Evolutionary conservation across 1,284 basidiomycete genomes (phyloP).

Genomic region (Rhodotorula sp.): DNA sequence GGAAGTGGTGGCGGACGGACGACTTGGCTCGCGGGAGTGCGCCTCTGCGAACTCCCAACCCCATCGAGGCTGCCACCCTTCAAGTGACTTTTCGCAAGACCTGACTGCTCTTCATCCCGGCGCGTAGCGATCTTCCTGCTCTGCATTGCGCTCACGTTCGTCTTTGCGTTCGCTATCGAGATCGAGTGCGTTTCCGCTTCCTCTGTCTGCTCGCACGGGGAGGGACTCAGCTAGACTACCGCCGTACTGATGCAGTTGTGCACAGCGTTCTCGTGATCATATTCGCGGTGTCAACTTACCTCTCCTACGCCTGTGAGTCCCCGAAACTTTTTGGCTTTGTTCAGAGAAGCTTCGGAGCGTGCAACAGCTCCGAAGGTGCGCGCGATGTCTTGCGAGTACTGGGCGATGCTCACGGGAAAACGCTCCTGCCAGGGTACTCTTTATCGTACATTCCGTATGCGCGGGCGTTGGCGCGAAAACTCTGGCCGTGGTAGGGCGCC

Average conservation of each 20-base stretch:
- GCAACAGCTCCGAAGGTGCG: too few species aligned
- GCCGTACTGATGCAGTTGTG: too few species aligned
- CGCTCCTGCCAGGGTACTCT: slow-evolving; percentile 21
- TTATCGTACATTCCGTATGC: slow-evolving; percentile 79
- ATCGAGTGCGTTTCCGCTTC: slow-evolving; percentile 18
- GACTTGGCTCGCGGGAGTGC: too few species aligned
- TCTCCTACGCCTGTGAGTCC: slow-evolving; percentile 47
- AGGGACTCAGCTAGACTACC: not conserved
- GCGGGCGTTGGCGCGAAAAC: slow-evolving; percentile 49
- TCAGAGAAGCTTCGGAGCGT: not conserved
- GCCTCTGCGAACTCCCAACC: too few species aligned
- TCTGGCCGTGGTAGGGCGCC: slow-evolving; percentile 28
- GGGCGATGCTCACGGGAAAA: slow-evolving; percentile 45
- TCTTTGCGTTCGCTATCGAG: slow-evolving; percentile 38
- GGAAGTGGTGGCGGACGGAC: too few species aligned
- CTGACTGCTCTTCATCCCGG: too few species aligned
- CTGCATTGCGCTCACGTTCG: slow-evolving; percentile 35
- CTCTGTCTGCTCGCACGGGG: not conserved
- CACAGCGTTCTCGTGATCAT: slow-evolving; percentile 36
- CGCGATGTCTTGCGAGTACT: too few species aligned
- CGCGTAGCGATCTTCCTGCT: slow-evolving; percentile 27
- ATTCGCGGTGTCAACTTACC: slow-evolving; percentile 48
- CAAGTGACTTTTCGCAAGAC: too few species aligned
- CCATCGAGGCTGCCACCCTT: too few species aligned
- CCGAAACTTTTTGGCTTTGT: not conserved